A percentile compares a stretch with the other conserved stretches of the same genome.
Evolutionary conservation across 2,329 filamentous ascomycete genomes (phyloP).

Genomic region (Neurospora sp.): DNA sequence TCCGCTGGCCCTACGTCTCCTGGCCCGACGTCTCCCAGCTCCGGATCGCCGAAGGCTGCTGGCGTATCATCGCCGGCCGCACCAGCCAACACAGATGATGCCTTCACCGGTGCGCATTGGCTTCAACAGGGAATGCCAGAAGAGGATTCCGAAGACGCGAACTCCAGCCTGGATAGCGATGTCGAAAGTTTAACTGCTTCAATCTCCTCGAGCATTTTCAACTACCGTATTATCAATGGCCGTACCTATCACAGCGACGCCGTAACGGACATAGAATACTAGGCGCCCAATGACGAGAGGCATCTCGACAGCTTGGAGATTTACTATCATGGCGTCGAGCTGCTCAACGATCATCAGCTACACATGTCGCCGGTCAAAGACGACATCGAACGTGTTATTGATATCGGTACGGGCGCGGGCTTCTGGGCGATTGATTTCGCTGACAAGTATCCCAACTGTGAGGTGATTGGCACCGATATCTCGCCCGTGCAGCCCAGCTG

Average conservation of each 20-base stretch:
- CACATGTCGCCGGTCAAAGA: background rate
- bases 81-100: background rate
- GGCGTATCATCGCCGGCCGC: background rate
- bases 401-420: slow-evolving; percentile 34
- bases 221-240: slow-evolving; percentile 3
- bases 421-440: slow-evolving; percentile 41
- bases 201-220: background rate
- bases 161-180: background rate
- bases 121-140: background rate
- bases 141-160: background rate
- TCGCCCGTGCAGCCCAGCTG: slow-evolving; percentile 46
- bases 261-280: background rate
- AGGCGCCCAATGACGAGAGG: slow-evolving; percentile 3
- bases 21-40: background rate
- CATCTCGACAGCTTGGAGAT: slow-evolving; percentile 1
- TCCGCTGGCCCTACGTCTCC: background rate
- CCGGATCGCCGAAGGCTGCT: background rate
- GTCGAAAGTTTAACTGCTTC: background rate
- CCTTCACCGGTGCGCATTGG: background rate
- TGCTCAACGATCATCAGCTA: background rate
- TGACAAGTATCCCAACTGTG: slow-evolving; percentile 32
- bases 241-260: slow-evolving; percentile 2
- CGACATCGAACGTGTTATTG: background rate
- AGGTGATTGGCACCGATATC: slow-evolving; percentile 43
- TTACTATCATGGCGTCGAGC: background rate